Evolutionary conservation across 768 basidiomycete genomes (phyloP), one percentile per base, ranked within the genome.

Genomic region (Gymnopilus junonius): DNA sequence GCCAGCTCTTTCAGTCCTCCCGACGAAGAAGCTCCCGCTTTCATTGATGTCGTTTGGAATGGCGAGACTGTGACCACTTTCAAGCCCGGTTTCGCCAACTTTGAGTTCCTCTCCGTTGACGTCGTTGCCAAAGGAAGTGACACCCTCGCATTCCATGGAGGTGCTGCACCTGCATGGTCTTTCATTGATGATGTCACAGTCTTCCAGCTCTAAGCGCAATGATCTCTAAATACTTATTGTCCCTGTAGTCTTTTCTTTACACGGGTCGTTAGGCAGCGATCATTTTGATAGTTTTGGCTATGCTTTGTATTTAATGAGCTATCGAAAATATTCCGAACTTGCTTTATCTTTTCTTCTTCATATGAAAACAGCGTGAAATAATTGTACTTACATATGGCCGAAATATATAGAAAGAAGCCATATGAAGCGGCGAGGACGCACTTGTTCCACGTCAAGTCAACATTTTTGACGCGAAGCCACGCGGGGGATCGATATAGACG

Each of bases 141-240:
- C 62, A 66, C 71, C 14, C 70, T 82, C 42, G 72, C 76, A 0
- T 78, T 82, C 73, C 73, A 71, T 42, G 83, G 83, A 23, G 82
- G 82, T 0, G 70, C 67, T 14, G 81, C 82, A 10, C 83, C 83
- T 6, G 79, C 82, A 10, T 84, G 80, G 80, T 76, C 77, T 14
- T 84, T 83, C 72, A 73, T 84, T 55, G 83, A 84, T 68, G 82
- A 83, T 65, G 65, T 82, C 37, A 56, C 67, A 14, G 71, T 77
- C 17, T 77, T 73, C 64, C 51, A 69, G 48, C 61, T 66, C 48
- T 71, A 62, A 62, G 8, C 7, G n/a, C 12, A n/a, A 34, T 34
- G 54, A 35, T n/a, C n/a, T n/a, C n/a, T 20, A n/a, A n/a, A 42
- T 42, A 20, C 11, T 42, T n/a, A n/a, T 42, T 55, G 23, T n/a